These are phyloP conservation scores for Antrodiella citrinella DNA, from an alignment of 768 basidiomycete species.

Conservation along the genomic window DNA sequence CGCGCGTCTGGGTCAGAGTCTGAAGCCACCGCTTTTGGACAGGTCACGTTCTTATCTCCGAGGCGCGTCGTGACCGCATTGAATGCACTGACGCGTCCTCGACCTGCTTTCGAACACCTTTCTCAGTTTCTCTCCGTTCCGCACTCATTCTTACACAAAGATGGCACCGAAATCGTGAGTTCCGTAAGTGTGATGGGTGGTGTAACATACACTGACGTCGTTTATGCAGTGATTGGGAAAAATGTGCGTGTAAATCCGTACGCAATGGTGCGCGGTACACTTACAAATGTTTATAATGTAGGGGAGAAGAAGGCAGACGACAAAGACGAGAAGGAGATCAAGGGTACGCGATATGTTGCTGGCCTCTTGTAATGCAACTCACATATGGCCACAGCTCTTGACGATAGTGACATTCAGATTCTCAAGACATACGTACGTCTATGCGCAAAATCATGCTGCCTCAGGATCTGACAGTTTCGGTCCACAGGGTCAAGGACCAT, in stretches of 20 bases:
- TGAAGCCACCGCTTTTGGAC: slow-evolving; percentile 6
- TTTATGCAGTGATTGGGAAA: slow-evolving; percentile 87
- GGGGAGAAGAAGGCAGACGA: slow-evolving; percentile 82
- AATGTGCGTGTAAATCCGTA: slow-evolving; percentile 54
- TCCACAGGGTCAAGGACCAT: slow-evolving; percentile 92
- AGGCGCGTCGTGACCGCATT: slow-evolving; percentile 9
- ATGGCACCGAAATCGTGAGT: slow-evolving; percentile 97
- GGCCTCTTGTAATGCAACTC: not conserved
- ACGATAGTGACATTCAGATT: slow-evolving; percentile 98
- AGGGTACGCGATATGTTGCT: slow-evolving; percentile 13
- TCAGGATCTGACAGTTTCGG: not conserved
- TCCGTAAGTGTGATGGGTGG: not conserved
- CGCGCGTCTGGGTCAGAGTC: slow-evolving; percentile 12
- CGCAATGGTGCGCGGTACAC: not conserved
- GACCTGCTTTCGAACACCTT: no score
- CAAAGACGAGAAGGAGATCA: slow-evolving; percentile 90
- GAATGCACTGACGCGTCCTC: slow-evolving; percentile 24
- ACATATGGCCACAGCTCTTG: slow-evolving; percentile 77
- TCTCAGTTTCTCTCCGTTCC: slow-evolving; percentile 12
- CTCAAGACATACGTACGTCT: slow-evolving; percentile 89
- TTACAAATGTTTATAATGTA: slow-evolving; percentile 22
- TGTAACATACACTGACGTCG: slow-evolving; percentile 7
- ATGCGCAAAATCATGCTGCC: slow-evolving; percentile 3
- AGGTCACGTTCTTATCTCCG: slow-evolving; percentile 12
- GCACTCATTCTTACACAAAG: slow-evolving; percentile 13